These are phyloP conservation scores for Rhynchosporium agropyri DNA, from an alignment of 2,329 filamentous ascomycete genomes.

Conservation along the genomic window DNA sequence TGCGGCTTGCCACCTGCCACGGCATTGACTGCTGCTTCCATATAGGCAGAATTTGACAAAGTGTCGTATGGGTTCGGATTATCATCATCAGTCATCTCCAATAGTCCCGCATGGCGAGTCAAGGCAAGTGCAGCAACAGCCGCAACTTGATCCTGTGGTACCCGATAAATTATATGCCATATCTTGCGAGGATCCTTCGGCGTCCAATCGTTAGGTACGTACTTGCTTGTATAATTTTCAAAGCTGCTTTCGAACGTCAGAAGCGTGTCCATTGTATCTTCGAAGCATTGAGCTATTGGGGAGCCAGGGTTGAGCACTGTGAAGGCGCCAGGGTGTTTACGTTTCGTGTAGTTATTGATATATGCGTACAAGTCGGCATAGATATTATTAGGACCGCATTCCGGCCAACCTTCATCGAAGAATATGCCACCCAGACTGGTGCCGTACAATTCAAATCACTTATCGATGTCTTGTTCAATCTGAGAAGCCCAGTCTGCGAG, in stretches of 20 bases:
- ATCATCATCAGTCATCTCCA: conserved; percentile 12
- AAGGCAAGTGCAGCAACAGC: conserved; percentile 17
- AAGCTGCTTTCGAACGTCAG: conserved; percentile 41
- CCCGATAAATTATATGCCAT: conserved; percentile 43
- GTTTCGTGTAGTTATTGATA: conserved; percentile 37
- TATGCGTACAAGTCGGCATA: conserved; percentile 39
- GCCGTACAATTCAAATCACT: conserved; percentile 29
- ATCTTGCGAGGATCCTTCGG: conserved; percentile 40
- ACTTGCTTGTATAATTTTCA: conserved; percentile 35
- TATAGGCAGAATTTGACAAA: conserved; percentile 24
- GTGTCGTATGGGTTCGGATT: conserved; percentile 25
- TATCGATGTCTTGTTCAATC: conserved; percentile 37
- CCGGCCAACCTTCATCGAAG: conserved; percentile 41
- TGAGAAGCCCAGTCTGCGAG: conserved; percentile 35
- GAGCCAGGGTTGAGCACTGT: conserved; percentile 37
- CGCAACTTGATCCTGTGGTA: conserved; percentile 29
- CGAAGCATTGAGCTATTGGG: conserved; percentile 38
- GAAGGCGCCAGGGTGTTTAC: conserved; percentile 34
- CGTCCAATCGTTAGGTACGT: conserved; percentile 38
- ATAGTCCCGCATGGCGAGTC: conserved; percentile 2
- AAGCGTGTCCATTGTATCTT: conserved; percentile 42
- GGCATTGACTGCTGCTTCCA: conserved; percentile 19
- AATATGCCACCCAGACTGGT: conserved; percentile 41
- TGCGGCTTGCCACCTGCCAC: conserved; percentile 13
- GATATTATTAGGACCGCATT: conserved; percentile 39